phyloP scores from a whole-genome alignment of 805 yeast genomes.

The Metahyphopichia silvanorum region DNA sequence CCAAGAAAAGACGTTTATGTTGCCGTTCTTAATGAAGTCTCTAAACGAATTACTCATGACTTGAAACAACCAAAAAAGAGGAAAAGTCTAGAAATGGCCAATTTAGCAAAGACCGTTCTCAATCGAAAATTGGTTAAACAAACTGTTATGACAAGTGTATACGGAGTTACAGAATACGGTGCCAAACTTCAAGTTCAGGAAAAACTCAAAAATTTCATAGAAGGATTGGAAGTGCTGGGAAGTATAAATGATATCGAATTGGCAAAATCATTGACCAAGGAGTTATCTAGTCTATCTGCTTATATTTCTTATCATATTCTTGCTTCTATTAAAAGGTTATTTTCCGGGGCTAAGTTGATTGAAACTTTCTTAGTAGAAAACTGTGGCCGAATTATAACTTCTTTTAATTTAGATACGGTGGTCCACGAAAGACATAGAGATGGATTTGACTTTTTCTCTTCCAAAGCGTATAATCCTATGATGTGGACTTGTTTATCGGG shows the following conservation, averaged over 20 bases:
- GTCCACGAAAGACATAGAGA: slow-evolving; percentile 2
- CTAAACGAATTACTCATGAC: slow-evolving; percentile 8
- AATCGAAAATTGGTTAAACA: slow-evolving; percentile 35
- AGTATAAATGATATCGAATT: not conserved
- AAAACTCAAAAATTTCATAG: slow-evolving; percentile 18
- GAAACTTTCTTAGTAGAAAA: slow-evolving; percentile 35
- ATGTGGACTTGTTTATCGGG: slow-evolving; percentile 42
- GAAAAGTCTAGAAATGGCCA: slow-evolving; percentile 9
- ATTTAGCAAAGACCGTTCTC: slow-evolving; percentile 13
- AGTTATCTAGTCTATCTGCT: slow-evolving; percentile 6
- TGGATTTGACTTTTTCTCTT: slow-evolving; percentile 15
- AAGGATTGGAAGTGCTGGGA: slow-evolving; percentile 3
- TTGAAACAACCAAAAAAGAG: not conserved
- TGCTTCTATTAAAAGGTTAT: slow-evolving; percentile 25
- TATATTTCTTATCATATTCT: slow-evolving; percentile 20
- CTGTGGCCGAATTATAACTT: slow-evolving; percentile 24
- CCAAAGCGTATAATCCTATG: slow-evolving; percentile 27
- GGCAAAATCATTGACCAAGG: slow-evolving; percentile 1
- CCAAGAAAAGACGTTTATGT: slow-evolving; percentile 31
- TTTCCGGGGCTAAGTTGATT: slow-evolving; percentile 28
- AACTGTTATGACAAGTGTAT: slow-evolving; percentile 45
- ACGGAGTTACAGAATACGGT: slow-evolving; percentile 40
- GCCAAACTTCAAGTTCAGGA: slow-evolving; percentile 30
- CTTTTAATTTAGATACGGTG: slow-evolving; percentile 17
- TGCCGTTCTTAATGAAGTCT: slow-evolving; percentile 26